Evolutionary conservation across 305 asterid species (phyloP).

Genomic region (Fraxinus albicans): DNA sequence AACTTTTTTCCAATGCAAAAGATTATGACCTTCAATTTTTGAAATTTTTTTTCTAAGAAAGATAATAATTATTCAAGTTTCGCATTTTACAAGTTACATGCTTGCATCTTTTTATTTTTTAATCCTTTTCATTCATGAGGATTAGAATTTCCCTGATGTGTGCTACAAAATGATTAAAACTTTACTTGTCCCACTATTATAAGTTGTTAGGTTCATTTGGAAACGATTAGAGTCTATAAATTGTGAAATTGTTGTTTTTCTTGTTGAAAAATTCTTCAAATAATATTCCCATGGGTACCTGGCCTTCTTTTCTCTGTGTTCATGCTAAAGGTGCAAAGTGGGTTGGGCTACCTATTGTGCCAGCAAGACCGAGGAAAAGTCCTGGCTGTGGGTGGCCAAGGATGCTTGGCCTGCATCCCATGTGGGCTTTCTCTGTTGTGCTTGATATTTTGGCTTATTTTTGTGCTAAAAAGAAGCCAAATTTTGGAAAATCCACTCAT

Average conservation of each 20-base stretch:
- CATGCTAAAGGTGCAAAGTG: not conserved
- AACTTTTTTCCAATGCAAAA: not conserved
- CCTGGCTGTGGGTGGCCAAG: not conserved
- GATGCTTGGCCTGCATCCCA: not conserved
- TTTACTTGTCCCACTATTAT: not conserved
- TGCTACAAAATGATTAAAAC: not conserved
- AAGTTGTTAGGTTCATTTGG: slow-evolving; percentile 8
- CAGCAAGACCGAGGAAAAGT: not conserved
- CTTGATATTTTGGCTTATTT: not conserved
- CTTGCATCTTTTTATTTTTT: not conserved
- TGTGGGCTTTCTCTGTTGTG: not conserved
- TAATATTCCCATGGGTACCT: not conserved
- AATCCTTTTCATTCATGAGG: slow-evolving; percentile 4
- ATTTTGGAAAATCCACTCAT: not conserved
- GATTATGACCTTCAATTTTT: not conserved
- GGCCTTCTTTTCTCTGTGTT: not conserved
- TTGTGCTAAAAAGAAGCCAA: not conserved
- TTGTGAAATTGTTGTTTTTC: not conserved
- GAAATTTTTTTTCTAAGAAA: not conserved
- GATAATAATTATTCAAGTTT: not conserved
- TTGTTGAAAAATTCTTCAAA: not conserved
- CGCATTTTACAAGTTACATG: not conserved
- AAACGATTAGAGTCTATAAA: not conserved
- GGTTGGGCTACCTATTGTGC: not conserved
- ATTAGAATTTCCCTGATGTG: not conserved